phyloP scores from a whole-genome alignment of 1,139 yeast genomes.

The Geotrichum armillariae region DNA sequence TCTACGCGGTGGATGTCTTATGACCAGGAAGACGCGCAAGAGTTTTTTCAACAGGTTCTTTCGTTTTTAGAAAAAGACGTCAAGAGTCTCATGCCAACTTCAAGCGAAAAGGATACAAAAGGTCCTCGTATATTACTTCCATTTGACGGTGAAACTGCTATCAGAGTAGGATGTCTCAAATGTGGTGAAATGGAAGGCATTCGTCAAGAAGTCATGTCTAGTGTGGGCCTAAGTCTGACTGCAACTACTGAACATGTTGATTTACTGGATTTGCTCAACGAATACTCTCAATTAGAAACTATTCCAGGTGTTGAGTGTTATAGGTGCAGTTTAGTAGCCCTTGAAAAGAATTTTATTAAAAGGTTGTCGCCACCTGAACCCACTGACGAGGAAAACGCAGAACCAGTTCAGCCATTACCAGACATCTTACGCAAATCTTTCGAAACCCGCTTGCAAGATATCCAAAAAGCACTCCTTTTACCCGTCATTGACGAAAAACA shows the following conservation, averaged over 20 bases:
- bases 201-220: slow-evolving; percentile 76
- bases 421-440: slow-evolving; percentile 43
- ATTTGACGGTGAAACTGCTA: slow-evolving; percentile 84
- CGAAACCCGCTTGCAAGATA: slow-evolving; percentile 51
- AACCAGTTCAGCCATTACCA: slow-evolving; percentile 15
- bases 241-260: slow-evolving; percentile 39
- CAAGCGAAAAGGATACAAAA: slow-evolving; percentile 13
- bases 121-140: slow-evolving; percentile 62
- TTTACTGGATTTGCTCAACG: slow-evolving; percentile 59
- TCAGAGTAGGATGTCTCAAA: slow-evolving; percentile 80
- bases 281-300: slow-evolving; percentile 79
- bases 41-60: slow-evolving; percentile 81
- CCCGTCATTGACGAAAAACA: slow-evolving; percentile 78
- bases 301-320: slow-evolving; percentile 93
- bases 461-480: slow-evolving; percentile 57
- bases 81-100: slow-evolving; percentile 1
- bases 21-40: slow-evolving; percentile 95
- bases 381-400: slow-evolving; percentile 10
- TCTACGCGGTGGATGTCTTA: slow-evolving; percentile 77
- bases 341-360: slow-evolving; percentile 38
- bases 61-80: slow-evolving; percentile 67
- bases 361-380: neutral
- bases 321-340: slow-evolving; percentile 73
- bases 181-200: slow-evolving; percentile 96
- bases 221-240: slow-evolving; percentile 68